These are phyloP conservation scores for Cutaneotrichosporon curvatum DNA, from an alignment of 1,284 basidiomycete species.

Conservation along the genomic window DNA sequence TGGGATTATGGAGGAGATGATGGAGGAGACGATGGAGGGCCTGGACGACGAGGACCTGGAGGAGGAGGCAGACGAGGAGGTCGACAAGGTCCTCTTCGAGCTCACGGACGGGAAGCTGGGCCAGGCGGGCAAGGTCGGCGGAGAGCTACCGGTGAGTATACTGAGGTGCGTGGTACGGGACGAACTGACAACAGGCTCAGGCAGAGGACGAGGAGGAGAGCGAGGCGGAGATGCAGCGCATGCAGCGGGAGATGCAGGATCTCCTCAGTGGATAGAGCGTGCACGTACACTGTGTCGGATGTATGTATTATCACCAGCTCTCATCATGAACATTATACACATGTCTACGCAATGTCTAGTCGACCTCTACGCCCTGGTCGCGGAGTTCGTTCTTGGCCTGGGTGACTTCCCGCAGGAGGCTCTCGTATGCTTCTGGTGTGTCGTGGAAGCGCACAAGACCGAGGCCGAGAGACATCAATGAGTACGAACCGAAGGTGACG, in stretches of 20 bases:
- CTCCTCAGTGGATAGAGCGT: conserved; percentile 59
- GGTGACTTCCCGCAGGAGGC: conserved; percentile 57
- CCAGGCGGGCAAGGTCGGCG: conserved; percentile 64
- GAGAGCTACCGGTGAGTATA: conserved; percentile 66
- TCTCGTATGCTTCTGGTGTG: conserved; percentile 67
- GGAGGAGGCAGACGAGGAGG: conserved; percentile 93
- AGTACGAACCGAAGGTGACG: conserved; percentile 66
- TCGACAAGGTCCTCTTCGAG: conserved; percentile 93
- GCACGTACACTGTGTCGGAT: background rate
- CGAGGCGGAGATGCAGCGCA: conserved; percentile 76
- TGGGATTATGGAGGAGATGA: conserved; percentile 88
- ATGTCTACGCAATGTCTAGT: conserved; percentile 44
- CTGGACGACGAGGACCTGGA: conserved; percentile 89
- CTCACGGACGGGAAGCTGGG: conserved; percentile 94
- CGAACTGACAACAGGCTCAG: conserved; percentile 44
- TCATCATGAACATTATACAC: background rate
- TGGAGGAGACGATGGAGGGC: conserved; percentile 70
- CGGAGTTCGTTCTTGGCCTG: conserved; percentile 64
- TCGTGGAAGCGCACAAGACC: conserved; percentile 64
- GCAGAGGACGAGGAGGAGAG: conserved; percentile 68
- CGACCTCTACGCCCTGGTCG: conserved; percentile 59
- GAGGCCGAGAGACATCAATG: conserved; percentile 63
- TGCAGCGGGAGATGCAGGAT: conserved; percentile 76
- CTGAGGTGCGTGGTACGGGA: background rate
- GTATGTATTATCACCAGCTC: conserved; percentile 10